Base-by-base conservation (phyloP, 106 monocot species). In the Acanthochlamys bracteata region DNA sequence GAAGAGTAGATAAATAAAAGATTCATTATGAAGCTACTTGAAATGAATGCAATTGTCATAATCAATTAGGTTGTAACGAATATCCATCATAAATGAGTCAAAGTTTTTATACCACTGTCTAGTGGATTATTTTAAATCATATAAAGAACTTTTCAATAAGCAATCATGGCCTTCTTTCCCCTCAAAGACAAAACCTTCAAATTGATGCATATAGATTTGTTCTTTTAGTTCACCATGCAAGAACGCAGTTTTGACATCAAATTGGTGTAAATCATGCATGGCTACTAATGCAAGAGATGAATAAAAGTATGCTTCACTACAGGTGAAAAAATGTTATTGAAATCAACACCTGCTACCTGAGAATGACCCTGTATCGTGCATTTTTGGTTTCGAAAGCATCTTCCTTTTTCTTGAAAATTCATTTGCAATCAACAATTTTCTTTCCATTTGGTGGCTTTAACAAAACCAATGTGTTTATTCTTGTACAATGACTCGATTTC, bases 11-110 rank as follows among this genome's bases (percentile, higher is more conserved):
- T 55, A 55, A 0, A 15, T 21, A 55, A 55, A 55, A 20, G 55
- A 55, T 4, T 14, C 33, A 40, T 61, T 39, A 7, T 39, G 8
- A 61, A 33, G 2, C 61, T 61, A n/a, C 16, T 40, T 61, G 22
- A 49, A 64, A 42, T 40, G 46, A 22, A 64, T 21, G 42, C 45
- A 64, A 7, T 11, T 39, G 61, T 61, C 39, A 61, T 61, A 61
- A 1, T 20, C 10, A 16, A 17, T 39, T 27, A 27, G 11, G 8
- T 27, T 61, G 17, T 11, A 39, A 11, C 39, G 8, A 39, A 27
- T 11, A 39, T 12, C 16, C 11, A 27, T 16, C 27, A 61, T 61
- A 22, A 61, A 39, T 27, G 25, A 61, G 33, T 61, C 61, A 61
- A 61, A 33, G 39, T 20, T 39, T 4, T 39, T 27, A 40, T 61